Base-by-base conservation (phyloP, 106 monocot species). In the Allium cepa region DNA sequence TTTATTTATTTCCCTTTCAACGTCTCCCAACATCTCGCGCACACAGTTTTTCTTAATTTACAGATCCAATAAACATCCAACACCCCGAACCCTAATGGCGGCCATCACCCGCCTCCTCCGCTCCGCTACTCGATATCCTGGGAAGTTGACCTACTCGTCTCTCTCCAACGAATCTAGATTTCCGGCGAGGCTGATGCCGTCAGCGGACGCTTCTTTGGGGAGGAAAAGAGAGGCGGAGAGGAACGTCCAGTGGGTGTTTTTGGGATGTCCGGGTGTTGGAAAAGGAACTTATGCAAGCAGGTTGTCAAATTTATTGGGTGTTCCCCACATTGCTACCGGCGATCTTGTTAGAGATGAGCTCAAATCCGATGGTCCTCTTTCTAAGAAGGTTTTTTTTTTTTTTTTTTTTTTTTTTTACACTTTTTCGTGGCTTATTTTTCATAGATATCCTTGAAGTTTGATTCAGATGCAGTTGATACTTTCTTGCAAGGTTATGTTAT, bases 321-420 rank as follows among this genome's bases (percentile, higher is more conserved):
- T 90, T 8, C 90, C 94, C n/a, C 94, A 90, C 70, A 95, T 95
- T 77, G 87, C 94, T 73, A 95, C 94, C 11, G 94, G 94, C n/a
- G 94, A 95, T 75, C 94, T 95, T 62, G 94, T 95, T 9, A 82
- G 94, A 27, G 81, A 91, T 46, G 94, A 91, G 85, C 87, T 91
- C 75, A 62, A 73, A 46, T 85, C 88, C 9, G 75, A 82, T 9
- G 85, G 85, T 8, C 85, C 94, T 15, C 72, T 90, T 51, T 71
- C 94, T 15, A 60, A 78, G 18, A 63, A 95, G 91, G 94, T 91
- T 36, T 36, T 36, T 0, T 36, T 36, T 36, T n/a, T n/a, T n/a
- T n/a, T n/a, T n/a, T n/a, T n/a, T n/a, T n/a, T n/a, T n/a, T n/a
- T n/a, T n/a, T n/a, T n/a, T n/a, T n/a, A n/a, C 4, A 5, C 36